Percentiles rank a stretch among this genome's conserved stretches.
phyloP scores from a whole-genome alignment of 345 rosid species.

The Cardamine occulta region DNA sequence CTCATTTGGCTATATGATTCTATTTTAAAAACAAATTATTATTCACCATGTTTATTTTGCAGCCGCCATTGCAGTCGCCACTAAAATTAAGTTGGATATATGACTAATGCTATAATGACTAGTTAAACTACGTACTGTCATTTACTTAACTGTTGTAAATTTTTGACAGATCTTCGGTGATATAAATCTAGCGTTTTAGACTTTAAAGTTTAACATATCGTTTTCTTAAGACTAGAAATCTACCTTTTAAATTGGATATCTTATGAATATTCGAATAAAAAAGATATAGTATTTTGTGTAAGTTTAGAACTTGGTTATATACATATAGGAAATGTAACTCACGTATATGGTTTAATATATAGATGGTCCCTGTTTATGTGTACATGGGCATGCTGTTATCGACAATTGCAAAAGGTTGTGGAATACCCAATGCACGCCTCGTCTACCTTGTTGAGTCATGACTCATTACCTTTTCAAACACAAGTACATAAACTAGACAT shows the following conservation, averaged over 20 bases:
- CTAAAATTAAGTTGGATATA: not conserved
- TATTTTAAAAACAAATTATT: not conserved
- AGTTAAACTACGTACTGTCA: constrained; percentile 1
- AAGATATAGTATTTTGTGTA: not conserved
- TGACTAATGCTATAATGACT: not conserved
- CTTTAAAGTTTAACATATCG: not conserved
- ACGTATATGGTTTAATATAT: not conserved
- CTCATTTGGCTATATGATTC: not conserved
- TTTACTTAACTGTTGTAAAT: not conserved
- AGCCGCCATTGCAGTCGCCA: not conserved
- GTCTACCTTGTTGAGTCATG: constrained; percentile 25
- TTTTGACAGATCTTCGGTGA: not conserved
- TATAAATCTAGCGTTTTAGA: not conserved
- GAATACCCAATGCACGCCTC: constrained; percentile 38
- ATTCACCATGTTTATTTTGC: constrained; percentile 3
- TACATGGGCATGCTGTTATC: constrained; percentile 39
- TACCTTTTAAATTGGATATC: not conserved
- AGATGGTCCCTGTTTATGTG: constrained; percentile 25
- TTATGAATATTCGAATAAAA: not conserved
- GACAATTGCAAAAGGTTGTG: constrained; percentile 43
- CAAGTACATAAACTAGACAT: constrained; percentile 29
- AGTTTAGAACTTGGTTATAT: constrained; percentile 1
- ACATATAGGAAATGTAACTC: constrained; percentile 1
- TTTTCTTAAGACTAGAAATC: not conserved
- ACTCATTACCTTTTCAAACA: constrained; percentile 24